Conservation (phyloP, 2,329 filamentous ascomycete genomes). For the Chaetomiaceae sp. region DNA sequence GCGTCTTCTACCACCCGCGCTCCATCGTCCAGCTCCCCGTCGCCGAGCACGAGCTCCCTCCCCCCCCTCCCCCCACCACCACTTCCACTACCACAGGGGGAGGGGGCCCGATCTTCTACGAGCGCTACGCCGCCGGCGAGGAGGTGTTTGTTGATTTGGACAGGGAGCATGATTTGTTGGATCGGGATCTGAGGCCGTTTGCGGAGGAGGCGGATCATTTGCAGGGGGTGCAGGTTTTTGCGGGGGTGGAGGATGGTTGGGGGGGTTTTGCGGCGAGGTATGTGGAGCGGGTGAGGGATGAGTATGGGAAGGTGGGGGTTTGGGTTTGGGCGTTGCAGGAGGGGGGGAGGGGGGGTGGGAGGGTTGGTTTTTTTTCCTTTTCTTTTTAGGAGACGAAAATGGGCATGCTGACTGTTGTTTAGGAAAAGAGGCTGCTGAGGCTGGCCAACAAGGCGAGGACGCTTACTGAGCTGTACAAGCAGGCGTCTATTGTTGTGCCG, state of each 20-base stretch:
- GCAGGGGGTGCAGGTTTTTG: slow-evolving; percentile 77
- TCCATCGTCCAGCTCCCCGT: slow-evolving; percentile 76
- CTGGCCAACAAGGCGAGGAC: slow-evolving; percentile 71
- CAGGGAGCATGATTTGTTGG: slow-evolving; percentile 78
- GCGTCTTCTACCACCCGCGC: slow-evolving; percentile 85
- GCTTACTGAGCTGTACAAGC: slow-evolving; percentile 61
- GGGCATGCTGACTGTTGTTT: background rate
- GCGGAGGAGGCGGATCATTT: slow-evolving; percentile 90
- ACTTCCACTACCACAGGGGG: too few species aligned
- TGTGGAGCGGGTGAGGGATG: slow-evolving; percentile 74
- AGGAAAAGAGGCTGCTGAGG: slow-evolving; percentile 60
- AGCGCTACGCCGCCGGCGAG: slow-evolving; percentile 67
- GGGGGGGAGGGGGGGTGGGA: slow-evolving; percentile 44
- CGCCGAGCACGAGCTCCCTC: slow-evolving; percentile 64
- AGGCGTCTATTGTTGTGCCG: slow-evolving; percentile 74
- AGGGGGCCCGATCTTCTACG: too few species aligned
- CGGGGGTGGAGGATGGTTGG: slow-evolving; percentile 73
- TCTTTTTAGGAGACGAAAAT: background rate
- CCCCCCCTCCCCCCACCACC: too few species aligned
- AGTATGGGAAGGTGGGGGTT: slow-evolving; percentile 81
- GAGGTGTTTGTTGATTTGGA: slow-evolving; percentile 71
- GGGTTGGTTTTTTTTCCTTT: slow-evolving; percentile 39
- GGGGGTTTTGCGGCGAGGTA: slow-evolving; percentile 71
- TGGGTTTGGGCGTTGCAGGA: slow-evolving; percentile 82
- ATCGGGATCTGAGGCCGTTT: slow-evolving; percentile 85